Evolutionary conservation across 2,329 filamentous ascomycete genomes (phyloP).

Genomic region (Aureobasidium sp.): DNA sequence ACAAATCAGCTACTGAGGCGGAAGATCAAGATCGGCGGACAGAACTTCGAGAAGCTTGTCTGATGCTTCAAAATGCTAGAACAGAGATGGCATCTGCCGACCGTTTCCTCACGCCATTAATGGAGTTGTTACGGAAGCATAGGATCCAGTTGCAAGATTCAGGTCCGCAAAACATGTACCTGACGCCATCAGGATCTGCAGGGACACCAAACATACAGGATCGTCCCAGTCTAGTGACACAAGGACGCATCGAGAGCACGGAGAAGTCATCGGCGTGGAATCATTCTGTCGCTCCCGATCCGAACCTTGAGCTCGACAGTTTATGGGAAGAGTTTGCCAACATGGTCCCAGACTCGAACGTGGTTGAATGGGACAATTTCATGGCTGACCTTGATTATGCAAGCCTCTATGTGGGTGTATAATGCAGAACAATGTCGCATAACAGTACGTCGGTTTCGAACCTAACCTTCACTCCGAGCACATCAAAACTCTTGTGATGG

Average conservation of each 20-base stretch:
- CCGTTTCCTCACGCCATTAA: conserved; percentile 23
- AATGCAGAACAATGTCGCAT: too few species aligned
- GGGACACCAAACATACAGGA: background rate
- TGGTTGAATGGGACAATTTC: conserved; percentile 4
- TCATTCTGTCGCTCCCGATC: background rate
- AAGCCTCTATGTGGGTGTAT: background rate
- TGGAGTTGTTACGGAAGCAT: conserved; percentile 23
- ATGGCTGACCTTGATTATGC: conserved; percentile 3
- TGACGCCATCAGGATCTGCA: background rate
- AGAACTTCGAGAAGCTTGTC: conserved; percentile 23
- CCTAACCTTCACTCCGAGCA: too few species aligned
- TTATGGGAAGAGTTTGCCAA: conserved; percentile 25
- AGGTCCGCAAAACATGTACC: background rate
- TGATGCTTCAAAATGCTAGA: conserved; percentile 22
- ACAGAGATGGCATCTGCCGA: conserved; percentile 19
- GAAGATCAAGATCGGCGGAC: conserved; percentile 12
- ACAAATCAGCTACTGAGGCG: conserved; percentile 15
- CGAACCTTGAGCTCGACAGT: conserved; percentile 21
- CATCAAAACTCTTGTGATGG: too few species aligned
- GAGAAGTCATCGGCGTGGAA: background rate
- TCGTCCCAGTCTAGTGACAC: background rate
- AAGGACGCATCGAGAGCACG: background rate
- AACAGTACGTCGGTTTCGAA: too few species aligned
- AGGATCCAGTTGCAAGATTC: conserved; percentile 20
- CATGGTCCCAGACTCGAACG: conserved; percentile 13